Evolutionary conservation across 495 filamentous ascomycete genomes (phyloP).

Genomic region (Friedmanniomyces simplex): DNA sequence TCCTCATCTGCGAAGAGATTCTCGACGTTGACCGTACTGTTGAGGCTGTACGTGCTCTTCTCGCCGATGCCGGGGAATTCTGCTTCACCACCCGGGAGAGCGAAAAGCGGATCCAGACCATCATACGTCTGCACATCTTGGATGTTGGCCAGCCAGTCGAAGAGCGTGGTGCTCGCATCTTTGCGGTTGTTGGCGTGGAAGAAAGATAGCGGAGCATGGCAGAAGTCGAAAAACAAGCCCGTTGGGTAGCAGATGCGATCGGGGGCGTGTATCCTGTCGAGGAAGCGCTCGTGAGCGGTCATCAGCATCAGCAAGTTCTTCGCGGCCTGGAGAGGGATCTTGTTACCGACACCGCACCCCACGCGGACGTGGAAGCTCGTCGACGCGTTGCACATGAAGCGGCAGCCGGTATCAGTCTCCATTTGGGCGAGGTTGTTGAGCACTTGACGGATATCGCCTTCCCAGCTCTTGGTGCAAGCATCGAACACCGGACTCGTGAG

Average conservation of each 20-base stretch:
- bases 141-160: background rate
- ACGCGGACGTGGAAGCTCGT: constrained; percentile 35
- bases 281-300: constrained; percentile 32
- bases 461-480: background rate
- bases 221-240: background rate
- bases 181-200: background rate
- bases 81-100: background rate
- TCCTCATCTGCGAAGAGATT: background rate
- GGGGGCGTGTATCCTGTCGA: constrained; percentile 30
- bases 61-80: no score
- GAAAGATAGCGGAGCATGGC: background rate
- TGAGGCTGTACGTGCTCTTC: background rate
- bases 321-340: constrained; percentile 23
- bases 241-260: background rate
- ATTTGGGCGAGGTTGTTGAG: constrained; percentile 1
- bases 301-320: constrained; percentile 31
- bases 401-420: background rate
- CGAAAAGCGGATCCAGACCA: background rate
- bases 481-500: constrained; percentile 3
- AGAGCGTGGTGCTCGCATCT: background rate
- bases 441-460: constrained; percentile 5
- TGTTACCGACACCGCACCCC: constrained; percentile 19
- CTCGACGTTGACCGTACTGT: background rate
- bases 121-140: background rate
- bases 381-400: constrained; percentile 26